A percentile compares a stretch with the other conserved stretches of the same genome.
Conservation (phyloP, 2,329 filamentous ascomycete genomes). For the Alternaria brassicae region DNA sequence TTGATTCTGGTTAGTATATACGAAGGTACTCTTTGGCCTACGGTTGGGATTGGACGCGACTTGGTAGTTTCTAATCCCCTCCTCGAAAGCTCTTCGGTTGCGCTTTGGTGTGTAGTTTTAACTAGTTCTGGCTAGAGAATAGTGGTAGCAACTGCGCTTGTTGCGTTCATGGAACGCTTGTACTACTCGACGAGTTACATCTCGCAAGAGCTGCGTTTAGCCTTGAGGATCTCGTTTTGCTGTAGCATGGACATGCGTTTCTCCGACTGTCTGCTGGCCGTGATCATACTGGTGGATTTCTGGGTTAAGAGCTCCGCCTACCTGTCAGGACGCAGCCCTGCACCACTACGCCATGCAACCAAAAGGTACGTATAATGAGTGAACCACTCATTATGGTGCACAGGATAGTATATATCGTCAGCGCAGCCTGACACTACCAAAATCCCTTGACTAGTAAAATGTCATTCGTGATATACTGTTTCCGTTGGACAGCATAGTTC, state of each 20-base stretch:
- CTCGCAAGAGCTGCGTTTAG: background rate
- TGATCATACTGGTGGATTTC: background rate
- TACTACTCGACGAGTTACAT: background rate
- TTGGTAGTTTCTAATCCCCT: background rate
- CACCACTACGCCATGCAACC: too few relatives aligned
- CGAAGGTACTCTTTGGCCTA: background rate
- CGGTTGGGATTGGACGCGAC: background rate
- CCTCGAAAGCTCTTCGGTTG: background rate
- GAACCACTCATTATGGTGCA: too few relatives aligned
- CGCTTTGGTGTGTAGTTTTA: background rate
- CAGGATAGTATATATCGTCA: too few relatives aligned
- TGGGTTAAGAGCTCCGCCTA: background rate
- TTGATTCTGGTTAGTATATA: background rate
- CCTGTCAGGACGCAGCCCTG: too few relatives aligned
- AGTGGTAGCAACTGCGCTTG: background rate
- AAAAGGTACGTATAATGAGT: too few relatives aligned
- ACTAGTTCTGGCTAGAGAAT: background rate
- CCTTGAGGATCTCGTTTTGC: background rate
- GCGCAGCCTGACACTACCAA: background rate
- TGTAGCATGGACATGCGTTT: background rate
- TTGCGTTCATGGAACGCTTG: background rate
- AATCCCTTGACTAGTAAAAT: background rate
- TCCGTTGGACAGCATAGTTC: background rate
- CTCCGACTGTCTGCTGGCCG: background rate
- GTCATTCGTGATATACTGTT: background rate